Percentiles rank a stretch among this genome's conserved stretches.
These are phyloP conservation scores for Pythium biforme DNA, from an alignment of 352 stramenopile species.

Conservation along the genomic window DNA sequence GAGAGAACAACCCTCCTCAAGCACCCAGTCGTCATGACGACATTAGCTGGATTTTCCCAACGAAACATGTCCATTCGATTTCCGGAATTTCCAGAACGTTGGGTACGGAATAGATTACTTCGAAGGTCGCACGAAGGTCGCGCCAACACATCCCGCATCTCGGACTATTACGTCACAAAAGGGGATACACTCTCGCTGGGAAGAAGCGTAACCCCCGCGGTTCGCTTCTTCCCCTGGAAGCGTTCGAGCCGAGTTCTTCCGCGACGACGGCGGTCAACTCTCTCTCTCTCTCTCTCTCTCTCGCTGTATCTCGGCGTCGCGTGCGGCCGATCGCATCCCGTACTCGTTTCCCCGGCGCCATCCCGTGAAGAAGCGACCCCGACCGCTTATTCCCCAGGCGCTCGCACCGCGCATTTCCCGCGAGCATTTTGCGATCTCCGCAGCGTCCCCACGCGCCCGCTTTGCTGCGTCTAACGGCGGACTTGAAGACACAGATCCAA, in stretches of 20 bases:
- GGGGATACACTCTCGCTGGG: not conserved
- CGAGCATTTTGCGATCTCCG: slow-evolving; percentile 15
- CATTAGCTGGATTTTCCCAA: not conserved
- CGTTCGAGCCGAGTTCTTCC: slow-evolving; percentile 15
- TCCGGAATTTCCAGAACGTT: not conserved
- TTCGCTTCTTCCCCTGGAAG: slow-evolving; percentile 3
- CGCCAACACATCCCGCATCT: slow-evolving; percentile 2
- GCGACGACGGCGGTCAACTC: no score
- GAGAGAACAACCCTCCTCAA: not conserved
- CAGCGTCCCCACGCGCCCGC: not conserved
- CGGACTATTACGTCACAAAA: no score
- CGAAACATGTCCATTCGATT: no score
- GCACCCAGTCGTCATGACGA: slow-evolving; percentile 8
- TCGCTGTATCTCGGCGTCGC: not conserved
- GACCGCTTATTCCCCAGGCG: slow-evolving; percentile 3
- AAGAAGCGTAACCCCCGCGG: slow-evolving; percentile 4
- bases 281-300: not conserved
- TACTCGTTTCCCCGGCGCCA: not conserved
- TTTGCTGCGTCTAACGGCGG: not conserved
- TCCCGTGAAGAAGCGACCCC: no score
- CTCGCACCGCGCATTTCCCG: no score
- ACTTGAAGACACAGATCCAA: not conserved
- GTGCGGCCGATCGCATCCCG: not conserved
- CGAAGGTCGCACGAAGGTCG: slow-evolving; percentile 3
- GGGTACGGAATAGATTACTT: slow-evolving; percentile 9